Evolutionary conservation across 1,284 basidiomycete species (phyloP).

Genomic region (Cystobasidium pallidum): DNA sequence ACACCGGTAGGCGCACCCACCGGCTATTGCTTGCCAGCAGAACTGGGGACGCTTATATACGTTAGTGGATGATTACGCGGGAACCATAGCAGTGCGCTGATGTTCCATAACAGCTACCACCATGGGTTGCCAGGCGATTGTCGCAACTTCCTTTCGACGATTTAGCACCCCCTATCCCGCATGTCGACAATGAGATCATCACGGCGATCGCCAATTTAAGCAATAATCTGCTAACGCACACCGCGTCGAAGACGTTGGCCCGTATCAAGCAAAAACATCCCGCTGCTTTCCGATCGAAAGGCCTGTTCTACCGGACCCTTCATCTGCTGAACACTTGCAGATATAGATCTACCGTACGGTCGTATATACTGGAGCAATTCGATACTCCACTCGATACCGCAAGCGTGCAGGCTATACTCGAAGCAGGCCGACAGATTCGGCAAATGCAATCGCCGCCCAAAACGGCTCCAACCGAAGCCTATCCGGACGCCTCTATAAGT

Average conservation of each 20-base stretch:
- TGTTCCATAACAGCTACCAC: constrained; percentile 6
- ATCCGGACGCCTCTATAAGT: background rate
- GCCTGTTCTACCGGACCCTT: constrained; percentile 79
- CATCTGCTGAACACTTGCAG: constrained; percentile 83
- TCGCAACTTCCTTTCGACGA: constrained; percentile 52
- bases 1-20: constrained; percentile 82
- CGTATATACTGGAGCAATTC: constrained; percentile 92
- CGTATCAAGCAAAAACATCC: constrained; percentile 74
- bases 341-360: constrained; percentile 84
- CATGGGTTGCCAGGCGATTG: constrained; percentile 30
- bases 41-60: constrained; percentile 76
- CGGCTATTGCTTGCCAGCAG: constrained; percentile 83
- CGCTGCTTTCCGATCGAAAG: constrained; percentile 71
- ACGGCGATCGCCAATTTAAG: constrained; percentile 89
- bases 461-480: background rate
- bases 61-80: constrained; percentile 61
- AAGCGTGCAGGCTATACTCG: constrained; percentile 17
- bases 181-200: constrained; percentile 81
- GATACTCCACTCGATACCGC: constrained; percentile 66
- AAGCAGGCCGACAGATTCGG: constrained; percentile 21
- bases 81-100: background rate
- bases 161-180: constrained; percentile 65
- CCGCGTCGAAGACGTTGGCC: constrained; percentile 82
- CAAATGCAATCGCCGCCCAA: background rate
- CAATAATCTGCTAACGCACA: constrained; percentile 93